These are phyloP conservation scores for Candida wancherniae DNA, from an alignment of 805 yeast genomes.

Conservation along the genomic window DNA sequence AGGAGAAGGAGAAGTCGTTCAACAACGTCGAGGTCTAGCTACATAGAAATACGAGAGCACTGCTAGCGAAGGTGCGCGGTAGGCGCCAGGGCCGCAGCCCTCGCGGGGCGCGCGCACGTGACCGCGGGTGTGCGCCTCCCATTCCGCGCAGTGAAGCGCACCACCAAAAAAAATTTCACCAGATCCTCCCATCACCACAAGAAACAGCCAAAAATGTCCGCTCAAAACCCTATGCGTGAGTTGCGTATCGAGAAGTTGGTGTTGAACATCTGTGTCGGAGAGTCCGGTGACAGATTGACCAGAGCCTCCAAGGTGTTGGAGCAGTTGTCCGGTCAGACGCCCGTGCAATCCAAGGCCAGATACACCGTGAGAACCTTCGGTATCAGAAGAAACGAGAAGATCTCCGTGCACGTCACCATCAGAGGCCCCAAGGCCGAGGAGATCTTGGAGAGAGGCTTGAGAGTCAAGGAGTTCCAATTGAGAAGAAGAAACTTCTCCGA, in stretches of 20 bases:
- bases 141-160: slow-evolving; percentile 3
- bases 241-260: slow-evolving; percentile 98
- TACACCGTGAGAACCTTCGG: slow-evolving; percentile 99
- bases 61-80: no score
- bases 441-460: slow-evolving; percentile 98
- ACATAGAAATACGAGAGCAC: no score
- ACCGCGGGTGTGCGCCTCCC: slow-evolving; percentile 3
- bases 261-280: slow-evolving; percentile 99
- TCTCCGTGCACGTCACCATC: slow-evolving; percentile 98
- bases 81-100: slow-evolving; percentile 12
- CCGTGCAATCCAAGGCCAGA: slow-evolving; percentile 99
- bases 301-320: slow-evolving; percentile 99
- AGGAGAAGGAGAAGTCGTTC: slow-evolving; percentile 83
- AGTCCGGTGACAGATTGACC: slow-evolving; percentile 99
- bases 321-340: slow-evolving; percentile 99
- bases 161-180: slow-evolving; percentile 8
- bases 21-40: slow-evolving; percentile 60
- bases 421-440: slow-evolving; percentile 99
- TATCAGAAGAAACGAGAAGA: slow-evolving; percentile 99
- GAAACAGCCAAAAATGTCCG: slow-evolving; percentile 17
- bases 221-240: slow-evolving; percentile 97
- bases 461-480: slow-evolving; percentile 99
- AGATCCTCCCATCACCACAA: slow-evolving; percentile 2
- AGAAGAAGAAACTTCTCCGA: slow-evolving; percentile 91
- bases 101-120: slow-evolving; percentile 6